Conservation (phyloP, 345 rosid species). For the Dimocarpus longan region DNA sequence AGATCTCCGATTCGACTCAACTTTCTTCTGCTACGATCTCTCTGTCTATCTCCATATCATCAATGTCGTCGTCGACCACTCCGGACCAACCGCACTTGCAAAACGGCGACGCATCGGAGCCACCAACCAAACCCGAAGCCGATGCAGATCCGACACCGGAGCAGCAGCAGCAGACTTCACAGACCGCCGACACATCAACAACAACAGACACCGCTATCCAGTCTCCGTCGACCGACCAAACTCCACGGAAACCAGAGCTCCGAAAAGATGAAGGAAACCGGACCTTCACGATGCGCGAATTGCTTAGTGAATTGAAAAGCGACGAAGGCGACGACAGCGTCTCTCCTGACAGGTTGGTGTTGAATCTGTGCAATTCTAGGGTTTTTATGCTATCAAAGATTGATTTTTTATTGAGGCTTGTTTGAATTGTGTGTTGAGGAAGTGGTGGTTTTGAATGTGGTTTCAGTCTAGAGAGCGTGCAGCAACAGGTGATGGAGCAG, state of each 20-base stretch:
- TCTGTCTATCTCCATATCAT: background rate
- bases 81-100: conserved; percentile 48
- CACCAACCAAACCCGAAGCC: conserved; percentile 15
- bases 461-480: conserved; percentile 70
- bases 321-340: conserved; percentile 63
- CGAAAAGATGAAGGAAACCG: conserved; percentile 63
- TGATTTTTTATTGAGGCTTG: background rate
- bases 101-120: conserved; percentile 33
- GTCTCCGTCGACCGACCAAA: conserved; percentile 31
- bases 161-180: conserved; percentile 27
- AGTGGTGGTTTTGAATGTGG: conserved; percentile 12
- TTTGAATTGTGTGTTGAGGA: background rate
- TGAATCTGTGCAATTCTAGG: background rate
- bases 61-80: conserved; percentile 58
- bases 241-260: conserved; percentile 30
- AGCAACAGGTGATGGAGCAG: conserved; percentile 54
- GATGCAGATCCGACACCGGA: conserved; percentile 48
- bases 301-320: conserved; percentile 72
- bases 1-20: conserved; percentile 11
- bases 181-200: conserved; percentile 27
- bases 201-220: conserved; percentile 35
- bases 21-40: background rate
- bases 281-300: conserved; percentile 87
- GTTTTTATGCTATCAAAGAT: background rate
- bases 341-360: conserved; percentile 49